Percentiles rank a stretch among this genome's conserved stretches.
Evolutionary conservation across 2,329 filamentous ascomycete species (phyloP).

Genomic region (Myriosclerotinia curreyana): DNA sequence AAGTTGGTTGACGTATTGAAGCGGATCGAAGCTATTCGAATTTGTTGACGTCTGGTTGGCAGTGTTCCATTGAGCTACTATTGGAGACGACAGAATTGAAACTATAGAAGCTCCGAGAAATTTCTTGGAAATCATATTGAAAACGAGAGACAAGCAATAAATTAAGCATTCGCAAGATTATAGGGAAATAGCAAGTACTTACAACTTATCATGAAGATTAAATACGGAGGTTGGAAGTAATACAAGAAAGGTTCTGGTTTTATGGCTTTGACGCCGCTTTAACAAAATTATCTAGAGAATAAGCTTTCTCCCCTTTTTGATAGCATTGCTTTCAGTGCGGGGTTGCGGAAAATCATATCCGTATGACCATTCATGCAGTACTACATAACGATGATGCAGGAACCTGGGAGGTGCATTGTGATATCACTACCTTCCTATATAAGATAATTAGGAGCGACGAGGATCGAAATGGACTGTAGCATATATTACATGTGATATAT

Average conservation of each 20-base stretch:
- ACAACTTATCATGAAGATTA: neutral
- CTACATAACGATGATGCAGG: conserved; percentile 10
- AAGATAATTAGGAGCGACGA: neutral
- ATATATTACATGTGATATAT: no score
- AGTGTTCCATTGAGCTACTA: conserved; percentile 14
- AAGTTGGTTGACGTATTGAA: conserved; percentile 47
- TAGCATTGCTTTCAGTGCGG: neutral
- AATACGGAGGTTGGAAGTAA: neutral
- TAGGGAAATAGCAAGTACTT: neutral
- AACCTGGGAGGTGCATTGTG: conserved; percentile 15
- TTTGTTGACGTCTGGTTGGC: neutral
- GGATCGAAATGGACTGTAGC: neutral
- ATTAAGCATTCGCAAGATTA: neutral
- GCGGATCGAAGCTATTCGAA: conserved; percentile 19
- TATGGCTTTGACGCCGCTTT: neutral
- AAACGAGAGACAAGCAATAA: neutral
- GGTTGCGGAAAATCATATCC: neutral
- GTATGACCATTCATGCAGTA: conserved; percentile 9
- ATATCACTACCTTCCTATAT: conserved; percentile 7
- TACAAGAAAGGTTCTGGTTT: no score
- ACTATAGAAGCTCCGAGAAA: neutral
- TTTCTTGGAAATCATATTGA: conserved; percentile 1
- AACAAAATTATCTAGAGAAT: no score
- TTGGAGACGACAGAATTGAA: neutral
- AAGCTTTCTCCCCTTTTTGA: no score